A percentile compares a stretch with the other conserved stretches of the same genome.
Conservation (phyloP, 148 eudicot species). For the Persicaria tinctoria region DNA sequence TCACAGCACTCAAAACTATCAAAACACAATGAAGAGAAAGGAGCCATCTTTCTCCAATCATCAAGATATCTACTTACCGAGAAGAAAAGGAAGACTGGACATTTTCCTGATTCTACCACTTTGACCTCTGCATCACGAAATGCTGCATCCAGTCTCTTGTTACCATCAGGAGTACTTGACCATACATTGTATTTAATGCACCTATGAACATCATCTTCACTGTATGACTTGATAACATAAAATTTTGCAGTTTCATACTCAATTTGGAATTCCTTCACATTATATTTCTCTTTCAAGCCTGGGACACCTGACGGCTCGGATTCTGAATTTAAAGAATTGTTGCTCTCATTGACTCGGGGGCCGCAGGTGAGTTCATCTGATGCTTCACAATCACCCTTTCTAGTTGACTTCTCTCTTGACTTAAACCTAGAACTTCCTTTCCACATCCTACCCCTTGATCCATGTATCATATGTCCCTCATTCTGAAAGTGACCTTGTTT, state of each 20-base stretch:
- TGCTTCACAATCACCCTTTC: conserved; percentile 38
- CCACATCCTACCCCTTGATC: conserved; percentile 48
- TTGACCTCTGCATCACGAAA: conserved; percentile 63
- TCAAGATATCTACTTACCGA: conserved; percentile 44
- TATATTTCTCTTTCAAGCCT: conserved; percentile 37
- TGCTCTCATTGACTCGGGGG: conserved; percentile 50
- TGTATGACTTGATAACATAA: conserved; percentile 77
- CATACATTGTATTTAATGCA: conserved; percentile 84
- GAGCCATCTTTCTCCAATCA: not conserved
- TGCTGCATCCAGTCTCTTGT: conserved; percentile 72
- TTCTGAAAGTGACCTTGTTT: conserved; percentile 42
- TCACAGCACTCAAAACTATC: not conserved
- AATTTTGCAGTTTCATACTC: conserved; percentile 73
- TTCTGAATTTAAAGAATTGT: conserved; percentile 18
- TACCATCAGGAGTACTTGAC: conserved; percentile 90
- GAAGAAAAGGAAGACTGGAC: conserved; percentile 79
- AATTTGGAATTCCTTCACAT: conserved; percentile 42
- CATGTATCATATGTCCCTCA: conserved; percentile 37
- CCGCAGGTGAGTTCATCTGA: conserved; percentile 68
- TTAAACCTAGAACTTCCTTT: conserved; percentile 36
- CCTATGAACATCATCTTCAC: conserved; percentile 93
- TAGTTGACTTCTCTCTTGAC: conserved; percentile 30
- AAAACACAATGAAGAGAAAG: not conserved
- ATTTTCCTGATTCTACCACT: conserved; percentile 44
- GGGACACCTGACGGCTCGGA: conserved; percentile 23